Evolutionary conservation across 495 filamentous ascomycete genomes (phyloP).

Genomic region (Cercophora samala): DNA sequence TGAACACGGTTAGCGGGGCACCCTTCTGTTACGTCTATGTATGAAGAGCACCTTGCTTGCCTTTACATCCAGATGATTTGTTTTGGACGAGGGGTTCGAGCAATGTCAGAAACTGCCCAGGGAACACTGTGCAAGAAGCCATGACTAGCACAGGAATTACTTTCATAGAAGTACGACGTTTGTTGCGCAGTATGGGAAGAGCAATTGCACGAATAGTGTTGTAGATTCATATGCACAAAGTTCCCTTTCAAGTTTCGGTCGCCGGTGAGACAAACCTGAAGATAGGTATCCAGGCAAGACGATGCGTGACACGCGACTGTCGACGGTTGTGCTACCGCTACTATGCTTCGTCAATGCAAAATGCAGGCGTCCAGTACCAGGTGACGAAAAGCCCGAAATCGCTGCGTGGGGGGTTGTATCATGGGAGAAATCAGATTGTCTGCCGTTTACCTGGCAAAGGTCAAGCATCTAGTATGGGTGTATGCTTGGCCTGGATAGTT

Average conservation of each 20-base stretch:
- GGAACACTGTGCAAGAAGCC: no score
- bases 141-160: no score
- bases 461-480: no score
- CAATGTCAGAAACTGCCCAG: no score
- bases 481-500: no score
- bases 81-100: no score
- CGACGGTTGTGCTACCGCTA: background rate
- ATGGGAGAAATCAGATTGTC: background rate
- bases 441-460: background rate
- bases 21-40: conserved; percentile 33
- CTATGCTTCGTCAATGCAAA: no score
- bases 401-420: background rate
- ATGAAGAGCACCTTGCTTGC: conserved; percentile 6
- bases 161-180: no score
- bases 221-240: background rate
- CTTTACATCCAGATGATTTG: no score
- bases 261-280: background rate
- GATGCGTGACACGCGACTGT: background rate
- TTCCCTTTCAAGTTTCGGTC: background rate
- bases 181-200: no score
- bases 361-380: background rate
- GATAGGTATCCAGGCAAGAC: background rate
- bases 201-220: no score
- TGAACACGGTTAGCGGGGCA: conserved; percentile 28
- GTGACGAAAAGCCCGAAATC: background rate